Base-by-base conservation (phyloP, 164 flowering plant species). In the Malania oleifera region DNA sequence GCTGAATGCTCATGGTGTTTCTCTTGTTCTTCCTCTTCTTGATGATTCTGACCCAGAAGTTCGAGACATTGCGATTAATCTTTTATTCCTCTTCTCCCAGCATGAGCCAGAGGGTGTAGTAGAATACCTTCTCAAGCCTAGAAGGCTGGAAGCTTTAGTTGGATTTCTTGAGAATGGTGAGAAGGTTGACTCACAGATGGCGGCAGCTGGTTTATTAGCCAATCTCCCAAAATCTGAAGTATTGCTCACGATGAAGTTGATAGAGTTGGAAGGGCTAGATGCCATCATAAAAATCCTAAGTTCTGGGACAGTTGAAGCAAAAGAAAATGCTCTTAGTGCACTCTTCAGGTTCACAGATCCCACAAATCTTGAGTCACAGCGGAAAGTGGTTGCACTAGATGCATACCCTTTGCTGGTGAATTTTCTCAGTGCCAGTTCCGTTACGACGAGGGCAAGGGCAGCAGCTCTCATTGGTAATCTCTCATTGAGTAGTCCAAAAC, bases 271-370 rank as follows among this genome's bases (percentile, higher is more conserved):
- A 41, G 89, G 71, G n/a, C 60, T 77, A 28, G 61, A 60, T 20
- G 77, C 80, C 31, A 67, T 85, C 29, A 55, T 85, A 27, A 68
- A 66, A 15, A 77, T 85, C 23, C 49, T 83, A 45, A 67, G 35
- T 53, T 71, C 69, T 1, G 86, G 82, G 28, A 73, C 74, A 27
- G 68, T 59, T 67, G 83, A 77, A 67, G 84, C 87, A 19, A 82
- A 75, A 70, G 91, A 85, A 65, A 81, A 81, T 72, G 88, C 88
- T 22, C 76, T 83, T 0, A 65, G 85, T 75, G 86, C 80, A 18
- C 80, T 85, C 38, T 76, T 83, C 66, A 70, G 88, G 66, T 83
- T 85, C 67, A 78, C 83, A 11, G 84, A 82, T 60, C 91, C 86
- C 5, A 57, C 75, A 23, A 75, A 75, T 65, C 57, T 81, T 0